These are phyloP conservation scores for Candida krabiensis DNA, from an alignment of 805 yeast species.

Conservation along the genomic window DNA sequence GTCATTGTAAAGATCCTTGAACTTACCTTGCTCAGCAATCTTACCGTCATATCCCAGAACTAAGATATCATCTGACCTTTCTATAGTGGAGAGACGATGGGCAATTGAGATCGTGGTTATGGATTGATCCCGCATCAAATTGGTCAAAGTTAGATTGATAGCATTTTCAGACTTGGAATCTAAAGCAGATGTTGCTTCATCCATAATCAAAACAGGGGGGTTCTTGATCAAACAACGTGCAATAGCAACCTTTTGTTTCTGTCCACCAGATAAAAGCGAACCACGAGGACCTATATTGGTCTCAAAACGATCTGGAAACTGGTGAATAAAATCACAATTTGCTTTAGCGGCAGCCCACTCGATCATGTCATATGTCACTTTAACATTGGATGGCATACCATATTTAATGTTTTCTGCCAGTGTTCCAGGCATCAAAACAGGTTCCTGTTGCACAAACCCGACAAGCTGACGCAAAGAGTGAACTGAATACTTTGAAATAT, in stretches of 20 bases:
- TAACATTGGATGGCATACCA: slow-evolving; percentile 50
- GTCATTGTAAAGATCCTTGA: slow-evolving; percentile 53
- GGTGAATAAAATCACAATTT: slow-evolving; percentile 71
- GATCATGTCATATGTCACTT: slow-evolving; percentile 60
- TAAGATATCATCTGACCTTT: slow-evolving; percentile 75
- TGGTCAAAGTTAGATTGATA: slow-evolving; percentile 70
- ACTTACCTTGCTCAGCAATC: slow-evolving; percentile 75
- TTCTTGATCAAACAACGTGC: slow-evolving; percentile 71
- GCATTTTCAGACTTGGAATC: slow-evolving; percentile 86
- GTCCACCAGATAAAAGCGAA: slow-evolving; percentile 63
- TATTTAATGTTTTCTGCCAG: slow-evolving; percentile 84
- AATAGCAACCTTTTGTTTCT: slow-evolving; percentile 74
- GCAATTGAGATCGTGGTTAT: slow-evolving; percentile 88
- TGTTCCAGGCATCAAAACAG: slow-evolving; percentile 83
- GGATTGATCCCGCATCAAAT: slow-evolving; percentile 54
- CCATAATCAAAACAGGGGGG: slow-evolving; percentile 63
- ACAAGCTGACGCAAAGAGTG: slow-evolving; percentile 71
- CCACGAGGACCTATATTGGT: slow-evolving; percentile 88
- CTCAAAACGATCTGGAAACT: slow-evolving; percentile 78
- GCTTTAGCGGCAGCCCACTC: slow-evolving; percentile 68
- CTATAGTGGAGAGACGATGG: slow-evolving; percentile 85
- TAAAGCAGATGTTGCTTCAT: slow-evolving; percentile 90
- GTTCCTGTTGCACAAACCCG: slow-evolving; percentile 93
- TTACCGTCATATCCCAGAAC: slow-evolving; percentile 77
- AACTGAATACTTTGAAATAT: slow-evolving; percentile 68